These are phyloP conservation scores for Cerrena zonata DNA, from an alignment of 1,284 basidiomycete genomes.

Conservation along the genomic window DNA sequence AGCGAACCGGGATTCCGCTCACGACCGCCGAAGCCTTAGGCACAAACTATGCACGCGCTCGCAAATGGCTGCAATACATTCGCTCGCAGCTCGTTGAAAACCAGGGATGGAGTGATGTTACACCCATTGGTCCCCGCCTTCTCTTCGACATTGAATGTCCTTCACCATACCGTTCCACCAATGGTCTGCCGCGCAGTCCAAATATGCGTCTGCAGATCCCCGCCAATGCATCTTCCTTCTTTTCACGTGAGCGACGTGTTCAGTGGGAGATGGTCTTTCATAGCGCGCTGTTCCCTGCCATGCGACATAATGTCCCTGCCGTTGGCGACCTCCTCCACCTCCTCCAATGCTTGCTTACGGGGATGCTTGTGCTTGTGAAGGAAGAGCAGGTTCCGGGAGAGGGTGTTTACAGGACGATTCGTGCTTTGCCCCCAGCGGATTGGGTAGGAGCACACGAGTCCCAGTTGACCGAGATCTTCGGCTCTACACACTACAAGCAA, in stretches of 20 bases:
- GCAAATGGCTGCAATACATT: slow-evolving; percentile 63
- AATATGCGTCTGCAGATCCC: slow-evolving; percentile 67
- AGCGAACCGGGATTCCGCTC: slow-evolving; percentile 67
- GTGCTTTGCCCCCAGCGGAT: slow-evolving; percentile 66
- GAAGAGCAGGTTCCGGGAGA: slow-evolving; percentile 60
- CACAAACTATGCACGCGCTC: slow-evolving; percentile 70
- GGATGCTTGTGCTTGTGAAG: slow-evolving; percentile 68
- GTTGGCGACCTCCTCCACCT: slow-evolving; percentile 73
- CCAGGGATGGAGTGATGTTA: slow-evolving; percentile 61
- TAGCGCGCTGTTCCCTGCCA: slow-evolving; percentile 71
- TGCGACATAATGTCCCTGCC: slow-evolving; percentile 69
- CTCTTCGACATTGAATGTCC: slow-evolving; percentile 72
- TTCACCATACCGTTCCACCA: slow-evolving; percentile 68
- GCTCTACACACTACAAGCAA: slow-evolving; percentile 61
- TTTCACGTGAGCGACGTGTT: slow-evolving; percentile 72
- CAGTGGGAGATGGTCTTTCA: slow-evolving; percentile 88
- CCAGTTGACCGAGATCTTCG: slow-evolving; percentile 64
- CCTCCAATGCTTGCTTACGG: slow-evolving; percentile 75
- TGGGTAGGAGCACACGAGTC: slow-evolving; percentile 69
- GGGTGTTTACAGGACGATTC: slow-evolving; percentile 64
- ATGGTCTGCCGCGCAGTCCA: slow-evolving; percentile 69
- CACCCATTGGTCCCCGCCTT: slow-evolving; percentile 58
- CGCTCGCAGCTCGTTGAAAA: slow-evolving; percentile 56
- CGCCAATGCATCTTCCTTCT: slow-evolving; percentile 72
- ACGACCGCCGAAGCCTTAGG: slow-evolving; percentile 75